Percentiles rank a stretch among this genome's conserved stretches.
Evolutionary conservation across 371 early-diverging fungal genomes (phyloP).

Genomic region (Dichotomocladium elegans): DNA sequence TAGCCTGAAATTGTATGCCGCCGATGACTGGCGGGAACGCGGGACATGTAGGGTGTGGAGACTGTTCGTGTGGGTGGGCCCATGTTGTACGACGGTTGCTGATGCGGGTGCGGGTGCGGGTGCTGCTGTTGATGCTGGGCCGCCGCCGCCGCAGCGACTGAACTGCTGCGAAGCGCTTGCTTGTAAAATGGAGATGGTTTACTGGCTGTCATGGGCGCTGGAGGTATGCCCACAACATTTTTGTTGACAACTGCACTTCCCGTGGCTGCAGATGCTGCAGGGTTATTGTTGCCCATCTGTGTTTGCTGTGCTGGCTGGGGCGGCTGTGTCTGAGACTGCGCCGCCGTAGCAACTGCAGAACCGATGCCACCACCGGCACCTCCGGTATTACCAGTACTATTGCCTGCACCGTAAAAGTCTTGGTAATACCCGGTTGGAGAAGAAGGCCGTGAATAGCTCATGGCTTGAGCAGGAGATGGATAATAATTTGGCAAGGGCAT

Average conservation of each 20-base stretch:
- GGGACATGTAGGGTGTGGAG: conserved; percentile 9
- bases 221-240: neutral
- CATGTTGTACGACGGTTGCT: conserved; percentile 9
- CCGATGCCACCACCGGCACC: too few relatives aligned
- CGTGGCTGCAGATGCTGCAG: neutral
- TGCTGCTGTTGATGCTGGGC: conserved; percentile 14
- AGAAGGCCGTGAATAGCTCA: conserved; percentile 10
- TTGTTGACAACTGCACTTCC: too few relatives aligned
- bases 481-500: conserved; percentile 20
- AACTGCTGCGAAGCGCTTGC: conserved; percentile 10
- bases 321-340: too few relatives aligned
- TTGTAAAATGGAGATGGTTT: conserved; percentile 13
- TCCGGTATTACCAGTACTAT: too few relatives aligned
- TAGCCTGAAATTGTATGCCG: conserved; percentile 15
- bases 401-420: too few relatives aligned
- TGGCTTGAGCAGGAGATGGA: neutral
- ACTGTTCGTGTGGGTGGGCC: conserved; percentile 14
- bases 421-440: conserved; percentile 7
- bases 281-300: too few relatives aligned
- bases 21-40: conserved; percentile 9
- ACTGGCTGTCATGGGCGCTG: conserved; percentile 2
- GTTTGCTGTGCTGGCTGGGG: too few relatives aligned
- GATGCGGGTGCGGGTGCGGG: conserved; percentile 12
- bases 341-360: too few relatives aligned
- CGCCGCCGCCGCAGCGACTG: conserved; percentile 6